These are phyloP conservation scores for Cyclocybe aegerita DNA, from an alignment of 768 basidiomycete genomes.

Conservation along the genomic window DNA sequence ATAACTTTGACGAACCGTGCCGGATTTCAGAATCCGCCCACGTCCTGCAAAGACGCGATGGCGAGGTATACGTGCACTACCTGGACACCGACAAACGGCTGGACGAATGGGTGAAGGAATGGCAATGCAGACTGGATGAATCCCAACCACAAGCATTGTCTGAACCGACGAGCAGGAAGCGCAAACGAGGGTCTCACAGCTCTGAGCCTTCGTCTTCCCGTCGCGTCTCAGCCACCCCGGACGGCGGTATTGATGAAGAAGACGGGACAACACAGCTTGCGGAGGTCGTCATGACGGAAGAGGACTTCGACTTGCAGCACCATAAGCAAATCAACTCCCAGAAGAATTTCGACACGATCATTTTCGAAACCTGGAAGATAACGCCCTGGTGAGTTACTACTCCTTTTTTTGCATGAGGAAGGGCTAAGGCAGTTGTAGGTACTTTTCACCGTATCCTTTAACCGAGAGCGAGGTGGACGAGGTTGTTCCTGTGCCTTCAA, in stretches of 20 bases:
- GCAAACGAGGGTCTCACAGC: slow-evolving; percentile 27
- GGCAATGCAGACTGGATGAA: slow-evolving; percentile 31
- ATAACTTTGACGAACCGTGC: slow-evolving; percentile 1
- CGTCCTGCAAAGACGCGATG: slow-evolving; percentile 50
- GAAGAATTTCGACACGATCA: slow-evolving; percentile 85
- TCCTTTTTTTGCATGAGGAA: not conserved
- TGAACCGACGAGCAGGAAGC: slow-evolving; percentile 24
- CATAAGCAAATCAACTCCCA: slow-evolving; percentile 67
- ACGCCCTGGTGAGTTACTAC: slow-evolving; percentile 72
- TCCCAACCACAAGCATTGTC: slow-evolving; percentile 18
- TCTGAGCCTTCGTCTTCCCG: slow-evolving; percentile 11
- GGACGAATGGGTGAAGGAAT: slow-evolving; percentile 70
- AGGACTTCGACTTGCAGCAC: slow-evolving; percentile 68
- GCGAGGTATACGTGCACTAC: slow-evolving; percentile 72
- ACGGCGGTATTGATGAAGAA: slow-evolving; percentile 6
- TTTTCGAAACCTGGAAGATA: slow-evolving; percentile 84
- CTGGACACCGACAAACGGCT: slow-evolving; percentile 66
- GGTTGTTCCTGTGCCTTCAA: slow-evolving; percentile 21
- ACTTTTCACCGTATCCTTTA: slow-evolving; percentile 90
- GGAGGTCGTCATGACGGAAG: slow-evolving; percentile 55
- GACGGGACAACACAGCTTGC: slow-evolving; percentile 10
- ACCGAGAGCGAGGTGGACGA: slow-evolving; percentile 67
- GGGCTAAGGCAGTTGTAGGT: slow-evolving; percentile 47
- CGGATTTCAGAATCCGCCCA: slow-evolving; percentile 42
- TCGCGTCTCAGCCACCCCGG: slow-evolving; percentile 1